Evolutionary conservation across 2,329 filamentous ascomycete genomes (phyloP).

Genomic region (Colletotrichum sp.): DNA sequence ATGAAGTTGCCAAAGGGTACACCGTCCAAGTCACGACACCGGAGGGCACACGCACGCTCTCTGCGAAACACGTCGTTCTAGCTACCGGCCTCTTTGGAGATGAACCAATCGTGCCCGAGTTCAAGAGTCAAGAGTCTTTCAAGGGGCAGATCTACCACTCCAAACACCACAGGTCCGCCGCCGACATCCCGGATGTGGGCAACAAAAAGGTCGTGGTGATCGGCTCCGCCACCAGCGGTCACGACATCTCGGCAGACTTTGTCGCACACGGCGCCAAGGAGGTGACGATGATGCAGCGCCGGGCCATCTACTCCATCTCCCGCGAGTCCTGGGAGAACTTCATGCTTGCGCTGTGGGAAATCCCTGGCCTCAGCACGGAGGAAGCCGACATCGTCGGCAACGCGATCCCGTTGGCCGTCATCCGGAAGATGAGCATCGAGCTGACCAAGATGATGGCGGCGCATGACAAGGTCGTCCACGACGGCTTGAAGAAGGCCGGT

Average conservation of each 20-base stretch:
- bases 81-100: conserved; percentile 50
- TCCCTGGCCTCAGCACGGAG: conserved; percentile 47
- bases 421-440: conserved; percentile 47
- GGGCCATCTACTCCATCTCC: conserved; percentile 54
- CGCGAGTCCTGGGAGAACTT: conserved; percentile 43
- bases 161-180: conserved; percentile 44
- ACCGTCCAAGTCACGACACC: conserved; percentile 33
- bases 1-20: conserved; percentile 42
- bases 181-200: conserved; percentile 26
- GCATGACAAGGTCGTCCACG: conserved; percentile 45
- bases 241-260: conserved; percentile 57
- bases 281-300: conserved; percentile 59
- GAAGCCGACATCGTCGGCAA: conserved; percentile 54
- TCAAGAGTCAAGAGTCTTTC: conserved; percentile 44
- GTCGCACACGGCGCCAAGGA: conserved; percentile 48
- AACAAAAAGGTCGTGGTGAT: conserved; percentile 51
- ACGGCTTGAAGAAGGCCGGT: conserved; percentile 50
- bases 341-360: conserved; percentile 41
- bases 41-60: conserved; percentile 28
- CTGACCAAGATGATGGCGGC: conserved; percentile 44
- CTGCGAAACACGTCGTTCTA: conserved; percentile 51
- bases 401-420: conserved; percentile 50
- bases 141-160: conserved; percentile 49
- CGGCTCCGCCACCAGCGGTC: conserved; percentile 53
- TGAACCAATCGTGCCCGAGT: conserved; percentile 40